phyloP scores from a whole-genome alignment of 106 monocot species.

The Phalaenopsis aphrodite region DNA sequence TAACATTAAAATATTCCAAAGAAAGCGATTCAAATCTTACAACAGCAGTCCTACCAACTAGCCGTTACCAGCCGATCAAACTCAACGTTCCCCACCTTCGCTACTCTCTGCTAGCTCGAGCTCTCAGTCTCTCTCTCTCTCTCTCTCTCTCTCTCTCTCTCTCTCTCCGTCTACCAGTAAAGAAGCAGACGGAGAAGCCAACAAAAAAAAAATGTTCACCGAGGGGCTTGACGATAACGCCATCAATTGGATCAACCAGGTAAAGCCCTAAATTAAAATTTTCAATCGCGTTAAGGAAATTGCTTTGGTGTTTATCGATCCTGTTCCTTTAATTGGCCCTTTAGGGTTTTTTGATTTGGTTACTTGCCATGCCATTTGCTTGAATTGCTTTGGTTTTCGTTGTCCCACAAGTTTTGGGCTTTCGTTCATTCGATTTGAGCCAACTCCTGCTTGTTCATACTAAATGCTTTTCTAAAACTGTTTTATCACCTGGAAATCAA shows the following conservation, averaged over 20 bases:
- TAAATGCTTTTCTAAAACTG: background rate
- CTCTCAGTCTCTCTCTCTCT: background rate
- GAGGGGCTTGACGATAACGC: slow-evolving; percentile 90
- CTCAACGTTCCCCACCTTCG: background rate
- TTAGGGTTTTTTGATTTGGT: background rate
- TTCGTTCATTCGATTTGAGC: background rate
- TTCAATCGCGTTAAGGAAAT: background rate
- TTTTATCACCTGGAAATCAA: no score
- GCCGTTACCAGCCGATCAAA: background rate
- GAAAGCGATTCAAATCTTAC: background rate
- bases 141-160: slow-evolving; percentile 12
- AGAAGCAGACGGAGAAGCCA: background rate
- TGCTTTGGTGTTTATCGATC: background rate
- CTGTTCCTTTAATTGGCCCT: background rate
- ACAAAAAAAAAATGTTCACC: slow-evolving; percentile 50
- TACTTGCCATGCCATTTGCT: background rate
- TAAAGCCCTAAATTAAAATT: background rate
- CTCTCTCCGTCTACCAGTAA: background rate
- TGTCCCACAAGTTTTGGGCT: background rate
- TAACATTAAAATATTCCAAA: background rate
- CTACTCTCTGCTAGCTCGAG: background rate
- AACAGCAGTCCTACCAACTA: background rate
- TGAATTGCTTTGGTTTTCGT: background rate
- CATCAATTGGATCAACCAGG: slow-evolving; percentile 84
- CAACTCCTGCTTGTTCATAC: background rate